A percentile compares a stretch with the other conserved stretches of the same genome.
Evolutionary conservation across 352 stramenopile species (phyloP).

Genomic region (Globisporangium takayamanum): DNA sequence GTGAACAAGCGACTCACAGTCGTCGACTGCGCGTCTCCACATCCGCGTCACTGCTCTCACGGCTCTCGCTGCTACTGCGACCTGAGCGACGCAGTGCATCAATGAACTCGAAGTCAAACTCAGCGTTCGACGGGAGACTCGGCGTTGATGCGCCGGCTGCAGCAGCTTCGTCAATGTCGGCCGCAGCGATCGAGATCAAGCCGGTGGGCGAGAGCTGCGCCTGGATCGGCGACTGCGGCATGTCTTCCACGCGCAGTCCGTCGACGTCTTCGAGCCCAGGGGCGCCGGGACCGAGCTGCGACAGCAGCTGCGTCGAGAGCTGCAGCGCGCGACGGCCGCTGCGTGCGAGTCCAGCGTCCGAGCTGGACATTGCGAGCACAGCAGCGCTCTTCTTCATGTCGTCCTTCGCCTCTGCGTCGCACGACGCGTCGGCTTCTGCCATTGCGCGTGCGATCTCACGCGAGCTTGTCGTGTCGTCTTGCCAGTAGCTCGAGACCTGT

Average conservation of each 20-base stretch:
- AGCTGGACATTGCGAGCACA: constrained; percentile 19
- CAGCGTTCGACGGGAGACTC: constrained; percentile 22
- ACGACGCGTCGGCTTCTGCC: constrained; percentile 36
- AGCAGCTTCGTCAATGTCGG: constrained; percentile 71
- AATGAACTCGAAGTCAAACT: constrained; percentile 65
- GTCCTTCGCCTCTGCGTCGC: constrained; percentile 19
- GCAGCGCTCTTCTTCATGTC: constrained; percentile 44
- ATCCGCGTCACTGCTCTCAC: neutral
- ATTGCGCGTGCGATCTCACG: constrained; percentile 59
- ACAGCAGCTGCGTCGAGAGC: constrained; percentile 22
- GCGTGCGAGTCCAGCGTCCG: constrained; percentile 7
- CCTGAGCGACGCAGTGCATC: constrained; percentile 34
- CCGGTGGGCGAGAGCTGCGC: constrained; percentile 64
- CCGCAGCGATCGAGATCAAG: constrained; percentile 78
- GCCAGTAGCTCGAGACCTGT: constrained; percentile 68
- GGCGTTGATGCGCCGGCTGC: constrained; percentile 16
- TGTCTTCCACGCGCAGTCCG: constrained; percentile 34
- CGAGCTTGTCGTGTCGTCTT: constrained; percentile 65
- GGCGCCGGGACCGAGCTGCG: constrained; percentile 32
- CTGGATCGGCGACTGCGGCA: constrained; percentile 35
- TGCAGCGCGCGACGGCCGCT: constrained; percentile 10
- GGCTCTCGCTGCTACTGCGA: neutral
- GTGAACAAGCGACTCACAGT: neutral
- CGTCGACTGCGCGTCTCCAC: constrained; percentile 3
- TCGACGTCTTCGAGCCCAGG: constrained; percentile 44